Evolutionary conservation across 371 early-diverging fungal genomes (phyloP), one percentile per base, ranked within the genome.

Genomic region (Syncephalastrum sp.): DNA sequence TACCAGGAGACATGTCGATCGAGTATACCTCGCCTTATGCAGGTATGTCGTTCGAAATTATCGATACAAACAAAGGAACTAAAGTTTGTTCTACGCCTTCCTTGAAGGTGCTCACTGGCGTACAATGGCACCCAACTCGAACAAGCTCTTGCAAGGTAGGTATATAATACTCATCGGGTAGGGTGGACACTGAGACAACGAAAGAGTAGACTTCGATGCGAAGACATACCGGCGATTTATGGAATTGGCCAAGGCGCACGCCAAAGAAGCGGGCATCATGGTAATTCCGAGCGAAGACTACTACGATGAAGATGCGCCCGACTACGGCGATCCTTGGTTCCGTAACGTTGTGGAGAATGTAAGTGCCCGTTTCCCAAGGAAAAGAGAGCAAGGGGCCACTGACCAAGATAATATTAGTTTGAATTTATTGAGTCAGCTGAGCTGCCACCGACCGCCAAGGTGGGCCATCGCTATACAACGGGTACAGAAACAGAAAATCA

Each of bases 21-120:
- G 77, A 86, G 46, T 93, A 88, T 65, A 82, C 91, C 1, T 89
- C 90, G 21, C 86, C 88, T 23, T 84, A 77, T 68, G 91, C 91
- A 27, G 91, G 91, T 65, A 70, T 25, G 54, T 47, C 38, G 15
- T 8, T 41, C 12, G 16, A 38, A 47, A 21, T 46, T 15, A 27
- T 10, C 38, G 5, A 12, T 2, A 33, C 38, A 33, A 33, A 45
- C 27, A 43, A 3, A 50, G 12, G 0, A 21, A 1, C 45, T 17
- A 13, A 33, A 19, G 5, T 15, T 15, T 24, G 52, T 17, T 42
- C 44, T 41, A 7, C 29, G 38, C 19, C 5, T 43, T 50, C 19
- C 15, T 7, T 48, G 1, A 24, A 77, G 75, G 78, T 53, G 93
- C 92, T 29, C 85, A 91, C 67, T 91, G 91, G 91, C 77, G 87